Evolutionary conservation across 306 rosid genomes (phyloP).

Genomic region (Lithocarpus polystachyus): DNA sequence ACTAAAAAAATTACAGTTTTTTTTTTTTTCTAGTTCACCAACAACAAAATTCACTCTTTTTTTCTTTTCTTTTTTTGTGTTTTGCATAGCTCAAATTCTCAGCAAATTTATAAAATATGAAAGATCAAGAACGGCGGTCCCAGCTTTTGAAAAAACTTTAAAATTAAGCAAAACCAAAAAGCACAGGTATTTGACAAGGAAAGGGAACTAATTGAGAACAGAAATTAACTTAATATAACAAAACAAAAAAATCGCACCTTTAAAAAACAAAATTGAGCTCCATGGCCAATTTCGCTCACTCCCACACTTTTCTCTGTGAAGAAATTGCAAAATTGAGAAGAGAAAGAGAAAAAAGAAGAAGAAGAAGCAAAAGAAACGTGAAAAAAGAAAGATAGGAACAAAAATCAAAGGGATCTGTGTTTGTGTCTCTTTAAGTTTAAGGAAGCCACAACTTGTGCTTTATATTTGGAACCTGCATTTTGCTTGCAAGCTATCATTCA

Average conservation of each 20-base stretch:
- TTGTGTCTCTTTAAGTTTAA: too few relatives aligned
- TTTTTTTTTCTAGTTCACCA: neutral
- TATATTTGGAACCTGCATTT: neutral
- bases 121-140: neutral
- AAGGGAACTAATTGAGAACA: neutral
- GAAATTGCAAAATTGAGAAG: neutral
- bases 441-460: neutral
- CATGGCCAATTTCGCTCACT: slow-evolving; percentile 1
- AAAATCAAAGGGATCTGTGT: slow-evolving; percentile 5
- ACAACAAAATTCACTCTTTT: too few relatives aligned
- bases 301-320: neutral
- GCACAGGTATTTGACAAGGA: neutral
- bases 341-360: slow-evolving; percentile 4
- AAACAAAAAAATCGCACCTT: neutral
- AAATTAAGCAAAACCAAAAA: neutral
- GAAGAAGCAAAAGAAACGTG: neutral
- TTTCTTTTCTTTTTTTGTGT: too few relatives aligned
- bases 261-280: neutral
- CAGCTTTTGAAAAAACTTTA: neutral
- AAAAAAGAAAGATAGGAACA: slow-evolving; percentile 13
- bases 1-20: neutral
- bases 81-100: too few relatives aligned
- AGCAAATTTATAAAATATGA: too few relatives aligned
- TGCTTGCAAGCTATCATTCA: slow-evolving; percentile 14
- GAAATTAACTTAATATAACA: slow-evolving; percentile 4